Evolutionary conservation across 2,329 filamentous ascomycete genomes (phyloP), one percentile per base, ranked within the genome.

Genomic region (Dichotomopilus funicola): DNA sequence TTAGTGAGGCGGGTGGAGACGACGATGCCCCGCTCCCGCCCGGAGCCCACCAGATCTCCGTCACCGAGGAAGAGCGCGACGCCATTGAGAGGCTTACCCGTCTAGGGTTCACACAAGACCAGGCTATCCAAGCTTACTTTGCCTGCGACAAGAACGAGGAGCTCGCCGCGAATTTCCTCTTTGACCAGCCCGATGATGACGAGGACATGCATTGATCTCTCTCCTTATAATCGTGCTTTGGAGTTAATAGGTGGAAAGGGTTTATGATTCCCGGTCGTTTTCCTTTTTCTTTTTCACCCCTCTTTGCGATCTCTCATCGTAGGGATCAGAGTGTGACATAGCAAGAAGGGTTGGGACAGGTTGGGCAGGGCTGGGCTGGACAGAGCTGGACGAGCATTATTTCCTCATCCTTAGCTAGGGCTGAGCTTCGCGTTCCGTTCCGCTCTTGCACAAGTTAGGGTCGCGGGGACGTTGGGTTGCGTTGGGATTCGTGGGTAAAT

Each of bases 131-230:
- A 75, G 94, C 94, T 33, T 99, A 97, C 75, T 99, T 99, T 70
- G 94, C 94, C 37, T 99, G 94, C 72, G 94, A 99, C 74, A 99
- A 97, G 82, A 97, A 99, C 72, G 94, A 99, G 75, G 94, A 99
- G 73, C 80, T 99, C 51, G 94, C 94, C 0, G 94, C 94, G 61
- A 99, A 99, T 75, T 97, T 96, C 73, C 79, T 99, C 58, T 99
- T 99, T 69, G 94, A 99, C 66, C 91, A 97, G 74, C 91, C 91
- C 8, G 91, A 95, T 59, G 91, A 96, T 48, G 86, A 89, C 38
- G 85, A 87, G 31, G 55, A 58, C 10, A 46, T 57, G 55, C 51
- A 56, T 51, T 59, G 44, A 56, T 37, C 36, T 19, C 11, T 37
- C 38, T 12, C 6, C 13, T 42, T 11, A 35, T 42, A 8, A 9